Conservation (phyloP, 345 rosid species). For the Gynandropsis gynandra region DNA sequence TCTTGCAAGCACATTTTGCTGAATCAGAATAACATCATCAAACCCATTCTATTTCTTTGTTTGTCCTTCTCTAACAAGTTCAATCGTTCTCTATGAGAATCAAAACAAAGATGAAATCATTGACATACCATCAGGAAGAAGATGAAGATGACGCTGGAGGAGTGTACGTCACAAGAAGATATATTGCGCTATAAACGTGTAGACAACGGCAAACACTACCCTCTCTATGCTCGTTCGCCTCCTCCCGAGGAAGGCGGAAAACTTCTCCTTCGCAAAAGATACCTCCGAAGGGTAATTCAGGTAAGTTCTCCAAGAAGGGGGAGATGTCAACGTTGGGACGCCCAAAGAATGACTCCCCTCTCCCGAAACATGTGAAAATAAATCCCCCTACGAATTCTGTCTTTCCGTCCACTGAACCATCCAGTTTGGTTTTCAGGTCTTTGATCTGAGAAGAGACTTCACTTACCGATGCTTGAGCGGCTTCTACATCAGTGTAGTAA, state of each 20-base stretch:
- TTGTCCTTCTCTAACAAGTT: too few species aligned
- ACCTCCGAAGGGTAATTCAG: slow-evolving; percentile 54
- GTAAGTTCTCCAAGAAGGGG: slow-evolving; percentile 62
- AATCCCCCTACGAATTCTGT: slow-evolving; percentile 62
- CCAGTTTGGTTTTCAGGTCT: slow-evolving; percentile 34
- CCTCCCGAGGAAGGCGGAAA: not conserved
- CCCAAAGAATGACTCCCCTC: slow-evolving; percentile 46
- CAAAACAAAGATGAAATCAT: slow-evolving; percentile 2
- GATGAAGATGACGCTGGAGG: not conserved
- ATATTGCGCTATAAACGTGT: slow-evolving; percentile 60
- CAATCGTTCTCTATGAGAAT: not conserved
- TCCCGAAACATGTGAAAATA: slow-evolving; percentile 46
- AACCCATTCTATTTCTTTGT: too few species aligned
- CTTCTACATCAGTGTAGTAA: slow-evolving; percentile 36
- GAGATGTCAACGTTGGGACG: slow-evolving; percentile 39
- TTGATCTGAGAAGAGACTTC: slow-evolving; percentile 30
- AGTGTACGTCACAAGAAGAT: slow-evolving; percentile 44
- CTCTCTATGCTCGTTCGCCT: slow-evolving; percentile 21
- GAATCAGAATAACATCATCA: too few species aligned
- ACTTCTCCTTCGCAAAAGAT: slow-evolving; percentile 63
- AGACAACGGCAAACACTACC: slow-evolving; percentile 23
- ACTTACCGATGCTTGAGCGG: slow-evolving; percentile 37
- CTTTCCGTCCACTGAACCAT: not conserved
- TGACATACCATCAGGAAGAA: not conserved
- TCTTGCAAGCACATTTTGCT: too few species aligned